These are phyloP conservation scores for Magnolia officinalis DNA, from an alignment of 164 flowering plant species.

Conservation along the genomic window DNA sequence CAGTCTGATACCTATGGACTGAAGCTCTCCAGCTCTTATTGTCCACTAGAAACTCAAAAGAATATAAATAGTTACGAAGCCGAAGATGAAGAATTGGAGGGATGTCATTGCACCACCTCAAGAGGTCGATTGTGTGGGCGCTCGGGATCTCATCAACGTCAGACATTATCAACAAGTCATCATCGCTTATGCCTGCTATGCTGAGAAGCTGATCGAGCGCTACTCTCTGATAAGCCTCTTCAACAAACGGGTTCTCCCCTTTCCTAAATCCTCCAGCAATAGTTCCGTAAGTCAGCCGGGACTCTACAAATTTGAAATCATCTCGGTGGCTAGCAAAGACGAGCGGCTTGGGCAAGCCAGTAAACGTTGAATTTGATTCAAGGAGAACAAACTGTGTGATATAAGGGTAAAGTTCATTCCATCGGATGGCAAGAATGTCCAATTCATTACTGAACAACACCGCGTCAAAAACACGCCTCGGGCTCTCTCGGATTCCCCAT, in stretches of 20 bases:
- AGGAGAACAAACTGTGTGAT: conserved; percentile 79
- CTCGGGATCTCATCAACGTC: conserved; percentile 96
- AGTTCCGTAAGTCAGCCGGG: conserved; percentile 73
- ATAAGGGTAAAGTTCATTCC: conserved; percentile 83
- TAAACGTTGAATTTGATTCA: conserved; percentile 88
- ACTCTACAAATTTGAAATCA: conserved; percentile 64
- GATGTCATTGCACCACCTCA: conserved; percentile 82
- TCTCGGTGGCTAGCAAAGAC: conserved; percentile 50
- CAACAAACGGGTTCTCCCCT: conserved; percentile 82
- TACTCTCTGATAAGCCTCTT: conserved; percentile 82
- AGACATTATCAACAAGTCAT: conserved; percentile 86
- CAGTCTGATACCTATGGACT: conserved; percentile 66
- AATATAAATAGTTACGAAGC: conserved; percentile 74
- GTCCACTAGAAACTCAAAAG: conserved; percentile 80
- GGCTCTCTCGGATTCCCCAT: conserved; percentile 75
- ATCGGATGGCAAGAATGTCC: conserved; percentile 66
- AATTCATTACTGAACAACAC: conserved; percentile 84
- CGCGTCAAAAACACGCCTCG: conserved; percentile 90
- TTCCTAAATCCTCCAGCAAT: conserved; percentile 61
- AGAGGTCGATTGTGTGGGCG: conserved; percentile 73
- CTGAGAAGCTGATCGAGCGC: conserved; percentile 73
- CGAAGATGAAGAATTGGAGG: conserved; percentile 73
- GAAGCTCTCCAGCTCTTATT: conserved; percentile 90
- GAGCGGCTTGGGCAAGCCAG: conserved; percentile 67
- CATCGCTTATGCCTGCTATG: conserved; percentile 80